Evolutionary conservation across 257 asterid genomes (phyloP), one percentile per base, ranked within the genome.

Genomic region (Solanum sejunctum): DNA sequence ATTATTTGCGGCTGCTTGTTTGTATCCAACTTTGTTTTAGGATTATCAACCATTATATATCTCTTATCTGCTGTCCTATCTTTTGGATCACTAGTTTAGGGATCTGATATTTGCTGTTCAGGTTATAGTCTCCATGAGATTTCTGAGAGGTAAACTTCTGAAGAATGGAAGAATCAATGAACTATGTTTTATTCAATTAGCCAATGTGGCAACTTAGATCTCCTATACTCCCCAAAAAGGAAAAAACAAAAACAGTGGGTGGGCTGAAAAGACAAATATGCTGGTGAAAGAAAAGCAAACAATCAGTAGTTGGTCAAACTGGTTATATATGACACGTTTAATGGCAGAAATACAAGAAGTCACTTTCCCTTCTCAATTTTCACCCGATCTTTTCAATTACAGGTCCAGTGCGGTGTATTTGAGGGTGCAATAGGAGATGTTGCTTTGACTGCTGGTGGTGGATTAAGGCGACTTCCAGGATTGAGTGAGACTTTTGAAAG

Each of bases 331-430:
- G 49, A 17, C 49, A 78, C 3, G 55, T 61, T 23, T 81, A 64
- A 10, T 36, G 47, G 56, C 67, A 81, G 28, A 41, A 49, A 55
- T 64, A 23, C 49, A 52, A 52, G n/a, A 10, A 54, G 17, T 54
- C 28, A 1, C 7, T 80, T 66, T 80, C 87, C 55, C 20, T 78
- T 73, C 75, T 45, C 77, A 47, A 26, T 51, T 77, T 77, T 63
- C 61, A 51, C 86, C 75, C 55, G 83, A 57, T 67, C 78, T 86
- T 79, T 72, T 73, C 60, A 67, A 87, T 77, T 82, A 17, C 89
- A 95, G 99, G 95, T 92, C 72, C 99, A 96, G 84, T 96, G 99
- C 89, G 95, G 95, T 85, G 96, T 91, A 83, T 96, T 96, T 85
- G 92, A 96, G 88, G 98, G 99, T 85, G 97, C 97, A 16, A 92